A percentile compares a stretch with the other conserved stretches of the same genome.
Conservation (phyloP, 2,329 filamentous ascomycete species). For the Trichothecium roseum region DNA sequence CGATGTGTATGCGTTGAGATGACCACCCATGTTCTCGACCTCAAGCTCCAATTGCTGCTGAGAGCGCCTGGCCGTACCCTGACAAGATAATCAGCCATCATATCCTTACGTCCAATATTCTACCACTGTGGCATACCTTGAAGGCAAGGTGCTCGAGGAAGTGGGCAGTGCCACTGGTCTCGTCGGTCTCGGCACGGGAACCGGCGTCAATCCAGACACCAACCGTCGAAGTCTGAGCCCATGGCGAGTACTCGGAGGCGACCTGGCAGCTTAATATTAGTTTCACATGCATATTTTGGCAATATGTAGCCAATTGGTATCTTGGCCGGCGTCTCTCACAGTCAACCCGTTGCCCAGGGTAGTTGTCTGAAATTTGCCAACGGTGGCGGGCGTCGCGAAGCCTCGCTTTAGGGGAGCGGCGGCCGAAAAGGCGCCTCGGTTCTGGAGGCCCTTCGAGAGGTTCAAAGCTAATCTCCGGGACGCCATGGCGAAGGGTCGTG, state of each 20-base stretch:
- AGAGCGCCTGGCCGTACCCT: conserved; percentile 89
- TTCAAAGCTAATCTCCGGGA: conserved; percentile 95
- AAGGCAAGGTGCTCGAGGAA: conserved; percentile 99
- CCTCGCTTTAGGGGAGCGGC: conserved; percentile 70
- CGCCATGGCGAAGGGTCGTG: conserved; percentile 62
- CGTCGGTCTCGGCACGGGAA: conserved; percentile 93
- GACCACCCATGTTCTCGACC: conserved; percentile 99
- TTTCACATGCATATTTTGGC: too few relatives aligned
- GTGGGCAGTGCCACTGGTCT: conserved; percentile 98
- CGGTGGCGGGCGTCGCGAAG: conserved; percentile 75
- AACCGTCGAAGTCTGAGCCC: conserved; percentile 95
- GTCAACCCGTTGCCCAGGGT: conserved; percentile 97
- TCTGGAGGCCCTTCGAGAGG: conserved; percentile 82
- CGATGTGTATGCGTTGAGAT: conserved; percentile 99
- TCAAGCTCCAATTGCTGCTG: conserved; percentile 98
- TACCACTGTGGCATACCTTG: conserved; percentile 56
- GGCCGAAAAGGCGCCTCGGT: conserved; percentile 72
- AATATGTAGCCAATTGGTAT: conserved; percentile 27
- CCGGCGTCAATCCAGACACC: conserved; percentile 99
- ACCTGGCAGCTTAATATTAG: conserved; percentile 49
- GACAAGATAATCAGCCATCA: background rate
- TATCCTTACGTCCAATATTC: conserved; percentile 1
- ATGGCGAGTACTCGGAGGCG: conserved; percentile 95
- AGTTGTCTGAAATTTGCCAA: conserved; percentile 86
- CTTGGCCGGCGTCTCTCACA: conserved; percentile 40